Conservation (phyloP, 2,329 filamentous ascomycete genomes). For the Ceratocystis colombiana region DNA sequence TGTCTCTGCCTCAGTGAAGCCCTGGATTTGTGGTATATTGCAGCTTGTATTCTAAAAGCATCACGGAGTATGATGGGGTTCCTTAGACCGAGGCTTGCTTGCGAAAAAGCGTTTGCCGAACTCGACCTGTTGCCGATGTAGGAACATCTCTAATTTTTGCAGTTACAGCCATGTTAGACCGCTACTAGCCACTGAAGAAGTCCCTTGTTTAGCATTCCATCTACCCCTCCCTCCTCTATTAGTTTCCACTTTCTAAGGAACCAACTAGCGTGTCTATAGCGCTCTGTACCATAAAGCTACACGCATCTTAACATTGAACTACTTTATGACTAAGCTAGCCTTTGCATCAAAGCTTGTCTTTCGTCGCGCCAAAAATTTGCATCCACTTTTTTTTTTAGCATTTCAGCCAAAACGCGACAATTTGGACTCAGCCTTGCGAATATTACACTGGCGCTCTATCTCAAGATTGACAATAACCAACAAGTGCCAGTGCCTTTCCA, state of each 20-base stretch:
- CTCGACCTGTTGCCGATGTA: conserved; percentile 21
- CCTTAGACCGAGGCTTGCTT: conserved; percentile 19
- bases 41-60: background rate
- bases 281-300: background rate
- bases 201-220: background rate
- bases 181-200: conserved; percentile 17
- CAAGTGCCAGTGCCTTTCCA: background rate
- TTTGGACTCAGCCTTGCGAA: conserved; percentile 17
- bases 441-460: background rate
- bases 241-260: background rate
- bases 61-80: background rate
- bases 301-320: too few species aligned
- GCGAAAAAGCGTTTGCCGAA: conserved; percentile 18
- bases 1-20: background rate
- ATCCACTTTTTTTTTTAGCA: conserved; percentile 17
- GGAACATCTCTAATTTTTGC: conserved; percentile 11
- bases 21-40: background rate
- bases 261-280: background rate
- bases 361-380: conserved; percentile 17
- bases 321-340: conserved; percentile 1
- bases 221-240: background rate
- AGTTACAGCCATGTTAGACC: conserved; percentile 22
- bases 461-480: background rate
- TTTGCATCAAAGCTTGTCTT: background rate
- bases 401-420: conserved; percentile 18